Evolutionary conservation across 2,329 filamentous ascomycete species (phyloP), one percentile per base, ranked within the genome.

Genomic region (Colletotrichum lupini): DNA sequence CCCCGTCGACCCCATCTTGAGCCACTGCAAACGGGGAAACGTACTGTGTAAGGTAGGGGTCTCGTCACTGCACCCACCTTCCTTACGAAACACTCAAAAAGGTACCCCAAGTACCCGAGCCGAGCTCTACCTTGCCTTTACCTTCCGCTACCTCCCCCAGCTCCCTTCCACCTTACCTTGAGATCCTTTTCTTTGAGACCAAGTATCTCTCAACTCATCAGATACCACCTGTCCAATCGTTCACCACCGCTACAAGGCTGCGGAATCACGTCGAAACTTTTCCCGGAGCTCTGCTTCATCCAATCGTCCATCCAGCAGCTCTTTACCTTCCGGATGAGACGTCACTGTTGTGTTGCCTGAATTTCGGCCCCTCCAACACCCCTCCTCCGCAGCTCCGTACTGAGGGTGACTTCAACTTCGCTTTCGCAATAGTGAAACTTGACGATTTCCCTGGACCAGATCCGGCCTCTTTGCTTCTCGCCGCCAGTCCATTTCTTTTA

Each of bases 401-500:
- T 56, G 55, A 52, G 55, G 35, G 37, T 66, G 61, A 68, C 70
- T 60, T 60, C n/a, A 7, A 53, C 55, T 60, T 73, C 55, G 71
- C 71, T 56, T 73, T 73, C 67, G 67, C 61, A 71, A 73, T 35
- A 56, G 60, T 70, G 59, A 73, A 70, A 72, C 58, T 59, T 32
- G 26, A 56, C 60, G 55, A 32, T 66, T 56, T 26, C 42, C 26
- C 46, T 24, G 30, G 42, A 22, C 19, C 61, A 37, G 49, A 30
- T 26, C 35, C 32, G 30, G n/a, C 28, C 53, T 37, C 30, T 14
- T 28, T 22, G 22, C 28, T 24, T 26, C 61, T 53, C 49, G 32
- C 49, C 46, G 61, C 61, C 61, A 2, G 49, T 22, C 28, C 22
- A 22, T 55, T 32, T 22, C 22, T n/a, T 52, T 24, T 4, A 24